A percentile compares a stretch with the other conserved stretches of the same genome.
These are phyloP conservation scores for Neonectria coccinea DNA, from an alignment of 2,329 filamentous ascomycete genomes.

Conservation along the genomic window DNA sequence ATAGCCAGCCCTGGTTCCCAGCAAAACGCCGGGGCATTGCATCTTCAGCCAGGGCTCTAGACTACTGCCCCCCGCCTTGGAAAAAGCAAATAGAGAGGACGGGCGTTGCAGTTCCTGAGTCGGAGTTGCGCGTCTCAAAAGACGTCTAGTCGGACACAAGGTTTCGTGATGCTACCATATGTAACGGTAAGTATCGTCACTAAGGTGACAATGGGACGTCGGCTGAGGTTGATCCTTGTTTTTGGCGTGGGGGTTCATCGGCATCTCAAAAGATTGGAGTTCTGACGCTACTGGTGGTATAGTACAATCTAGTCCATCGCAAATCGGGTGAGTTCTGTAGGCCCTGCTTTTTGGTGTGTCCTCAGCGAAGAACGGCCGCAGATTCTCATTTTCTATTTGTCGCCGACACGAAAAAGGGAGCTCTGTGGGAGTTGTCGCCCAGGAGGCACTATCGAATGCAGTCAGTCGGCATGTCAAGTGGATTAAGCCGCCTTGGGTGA, in stretches of 20 bases:
- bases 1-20: constrained; percentile 29
- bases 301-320: constrained; percentile 4
- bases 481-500: constrained; percentile 37
- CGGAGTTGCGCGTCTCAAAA: constrained; percentile 20
- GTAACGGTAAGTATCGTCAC: constrained; percentile 21
- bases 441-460: constrained; percentile 32
- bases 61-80: constrained; percentile 32
- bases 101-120: constrained; percentile 26
- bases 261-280: constrained; percentile 19
- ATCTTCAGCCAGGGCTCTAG: constrained; percentile 31
- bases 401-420: constrained; percentile 9
- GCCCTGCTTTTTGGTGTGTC: constrained; percentile 5
- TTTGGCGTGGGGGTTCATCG: constrained; percentile 34
- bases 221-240: constrained; percentile 30
- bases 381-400: constrained; percentile 12
- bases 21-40: constrained; percentile 31
- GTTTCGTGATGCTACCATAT: constrained; percentile 27
- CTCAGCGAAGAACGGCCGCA: constrained; percentile 15
- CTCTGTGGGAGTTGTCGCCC: constrained; percentile 12
- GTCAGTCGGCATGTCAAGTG: constrained; percentile 31
- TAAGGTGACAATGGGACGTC: constrained; percentile 20
- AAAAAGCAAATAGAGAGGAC: constrained; percentile 37
- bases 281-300: constrained; percentile 11
- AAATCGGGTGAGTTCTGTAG: constrained; percentile 6
- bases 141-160: constrained; percentile 13